A percentile compares a stretch with the other conserved stretches of the same genome.
These are phyloP conservation scores for Fusarium gaditjirri DNA, from an alignment of 2,329 filamentous ascomycete species.

Conservation along the genomic window DNA sequence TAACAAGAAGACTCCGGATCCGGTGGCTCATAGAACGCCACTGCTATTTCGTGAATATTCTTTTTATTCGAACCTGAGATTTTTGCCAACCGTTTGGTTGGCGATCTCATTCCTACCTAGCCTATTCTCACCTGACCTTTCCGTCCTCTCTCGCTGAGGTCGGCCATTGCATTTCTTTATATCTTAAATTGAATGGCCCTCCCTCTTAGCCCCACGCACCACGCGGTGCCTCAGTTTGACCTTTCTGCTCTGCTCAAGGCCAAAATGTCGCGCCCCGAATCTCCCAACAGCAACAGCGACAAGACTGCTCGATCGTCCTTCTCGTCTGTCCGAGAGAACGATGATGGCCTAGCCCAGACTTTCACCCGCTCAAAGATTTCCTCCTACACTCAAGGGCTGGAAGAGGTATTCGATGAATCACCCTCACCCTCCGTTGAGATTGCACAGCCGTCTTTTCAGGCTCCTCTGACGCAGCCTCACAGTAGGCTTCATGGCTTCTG, in stretches of 20 bases:
- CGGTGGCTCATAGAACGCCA: slow-evolving; percentile 38
- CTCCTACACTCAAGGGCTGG: slow-evolving; percentile 62
- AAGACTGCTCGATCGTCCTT: slow-evolving; percentile 65
- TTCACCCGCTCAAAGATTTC: slow-evolving; percentile 73
- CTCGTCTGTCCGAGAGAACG: slow-evolving; percentile 70
- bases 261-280: slow-evolving; percentile 53
- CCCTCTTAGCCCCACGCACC: slow-evolving; percentile 47
- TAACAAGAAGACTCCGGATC: slow-evolving; percentile 33
- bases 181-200: slow-evolving; percentile 47
- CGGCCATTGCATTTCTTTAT: slow-evolving; percentile 30
- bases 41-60: slow-evolving; percentile 21
- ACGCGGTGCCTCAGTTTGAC: slow-evolving; percentile 52
- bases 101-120: slow-evolving; percentile 25
- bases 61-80: slow-evolving; percentile 14
- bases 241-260: slow-evolving; percentile 49
- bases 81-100: slow-evolving; percentile 39
- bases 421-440: slow-evolving; percentile 55
- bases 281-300: slow-evolving; percentile 50
- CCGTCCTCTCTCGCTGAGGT: slow-evolving; percentile 31
- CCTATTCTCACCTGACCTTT: background rate
- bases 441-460: slow-evolving; percentile 58
- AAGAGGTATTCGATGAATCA: slow-evolving; percentile 64
- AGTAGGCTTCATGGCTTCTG: slow-evolving; percentile 68
- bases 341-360: slow-evolving; percentile 68
- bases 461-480: slow-evolving; percentile 65